phyloP scores from a whole-genome alignment of 2,329 filamentous ascomycete genomes.

The Microdochium bolleyi region DNA sequence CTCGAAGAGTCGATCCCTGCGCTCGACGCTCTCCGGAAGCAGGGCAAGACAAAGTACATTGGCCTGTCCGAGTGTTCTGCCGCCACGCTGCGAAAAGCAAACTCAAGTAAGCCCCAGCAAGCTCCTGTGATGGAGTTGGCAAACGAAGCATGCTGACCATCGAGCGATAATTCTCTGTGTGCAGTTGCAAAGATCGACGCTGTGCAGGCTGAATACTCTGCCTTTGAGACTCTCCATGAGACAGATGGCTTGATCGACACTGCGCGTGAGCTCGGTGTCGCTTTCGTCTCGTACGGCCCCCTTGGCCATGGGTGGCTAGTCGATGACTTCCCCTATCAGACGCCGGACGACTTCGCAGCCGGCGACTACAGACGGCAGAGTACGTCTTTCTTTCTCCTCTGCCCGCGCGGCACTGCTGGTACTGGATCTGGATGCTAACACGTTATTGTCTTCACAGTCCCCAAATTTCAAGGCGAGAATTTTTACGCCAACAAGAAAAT shows the following conservation, averaged over 20 bases:
- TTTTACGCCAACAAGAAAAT: slow-evolving; percentile 33
- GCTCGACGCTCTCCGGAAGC: slow-evolving; percentile 33
- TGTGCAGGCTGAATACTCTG: slow-evolving; percentile 34
- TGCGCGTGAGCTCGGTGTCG: slow-evolving; percentile 15
- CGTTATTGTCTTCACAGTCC: slow-evolving; percentile 12
- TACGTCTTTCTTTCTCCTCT: too few species aligned
- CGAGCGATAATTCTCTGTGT: too few species aligned
- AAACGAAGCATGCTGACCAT: too few species aligned
- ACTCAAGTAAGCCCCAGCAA: slow-evolving; percentile 28
- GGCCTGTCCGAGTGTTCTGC: slow-evolving; percentile 39
- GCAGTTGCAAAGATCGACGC: slow-evolving; percentile 38
- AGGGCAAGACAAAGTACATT: slow-evolving; percentile 39
- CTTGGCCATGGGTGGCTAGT: slow-evolving; percentile 38
- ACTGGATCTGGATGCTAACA: slow-evolving; percentile 18
- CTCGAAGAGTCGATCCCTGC: slow-evolving; percentile 29
- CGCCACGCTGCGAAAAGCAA: slow-evolving; percentile 32
- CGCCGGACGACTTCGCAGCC: slow-evolving; percentile 34
- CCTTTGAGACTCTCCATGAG: slow-evolving; percentile 13
- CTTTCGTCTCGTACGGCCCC: slow-evolving; percentile 36
- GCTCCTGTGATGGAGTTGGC: background rate
- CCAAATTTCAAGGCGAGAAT: slow-evolving; percentile 32
- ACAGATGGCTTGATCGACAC: slow-evolving; percentile 6
- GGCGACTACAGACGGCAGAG: slow-evolving; percentile 33
- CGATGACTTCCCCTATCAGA: slow-evolving; percentile 30
- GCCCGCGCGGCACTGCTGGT: too few species aligned